Evolutionary conservation across 352 stramenopile genomes (phyloP).

Genomic region (Thalassiosira sp.): DNA sequence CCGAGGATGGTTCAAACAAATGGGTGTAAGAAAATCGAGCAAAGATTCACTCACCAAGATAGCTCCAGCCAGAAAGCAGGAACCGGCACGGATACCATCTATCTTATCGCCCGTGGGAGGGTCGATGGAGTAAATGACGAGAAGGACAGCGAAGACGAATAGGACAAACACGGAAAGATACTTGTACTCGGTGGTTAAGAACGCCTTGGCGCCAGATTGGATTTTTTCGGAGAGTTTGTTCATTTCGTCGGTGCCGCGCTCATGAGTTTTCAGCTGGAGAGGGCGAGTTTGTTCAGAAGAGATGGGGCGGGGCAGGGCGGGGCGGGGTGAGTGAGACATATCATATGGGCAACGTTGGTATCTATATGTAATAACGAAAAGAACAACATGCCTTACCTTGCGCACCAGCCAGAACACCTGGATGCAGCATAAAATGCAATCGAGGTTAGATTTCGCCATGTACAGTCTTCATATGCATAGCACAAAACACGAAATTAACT

Average conservation of each 20-base stretch:
- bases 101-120: slow-evolving; percentile 49
- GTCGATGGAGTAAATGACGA: too few relatives aligned
- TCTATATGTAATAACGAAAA: background rate
- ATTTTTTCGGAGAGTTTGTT: too few relatives aligned
- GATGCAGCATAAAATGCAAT: background rate
- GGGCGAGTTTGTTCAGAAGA: background rate
- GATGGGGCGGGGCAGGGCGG: background rate
- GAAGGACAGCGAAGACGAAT: slow-evolving; percentile 56
- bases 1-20: slow-evolving; percentile 32
- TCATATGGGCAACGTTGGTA: background rate
- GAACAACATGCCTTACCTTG: background rate
- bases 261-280: slow-evolving; percentile 56
- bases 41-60: slow-evolving; percentile 81
- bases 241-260: slow-evolving; percentile 67
- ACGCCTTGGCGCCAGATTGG: slow-evolving; percentile 68
- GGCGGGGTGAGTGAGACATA: background rate
- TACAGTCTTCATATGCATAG: background rate
- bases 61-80: slow-evolving; percentile 88
- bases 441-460: background rate
- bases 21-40: too few relatives aligned
- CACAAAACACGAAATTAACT: background rate
- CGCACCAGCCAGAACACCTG: background rate
- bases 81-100: slow-evolving; percentile 65
- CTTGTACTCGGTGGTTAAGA: slow-evolving; percentile 76
- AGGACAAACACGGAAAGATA: slow-evolving; percentile 67